Evolutionary conservation across 257 asterid species (phyloP), one percentile per base, ranked within the genome.

Genomic region (Solanum medicagineum): DNA sequence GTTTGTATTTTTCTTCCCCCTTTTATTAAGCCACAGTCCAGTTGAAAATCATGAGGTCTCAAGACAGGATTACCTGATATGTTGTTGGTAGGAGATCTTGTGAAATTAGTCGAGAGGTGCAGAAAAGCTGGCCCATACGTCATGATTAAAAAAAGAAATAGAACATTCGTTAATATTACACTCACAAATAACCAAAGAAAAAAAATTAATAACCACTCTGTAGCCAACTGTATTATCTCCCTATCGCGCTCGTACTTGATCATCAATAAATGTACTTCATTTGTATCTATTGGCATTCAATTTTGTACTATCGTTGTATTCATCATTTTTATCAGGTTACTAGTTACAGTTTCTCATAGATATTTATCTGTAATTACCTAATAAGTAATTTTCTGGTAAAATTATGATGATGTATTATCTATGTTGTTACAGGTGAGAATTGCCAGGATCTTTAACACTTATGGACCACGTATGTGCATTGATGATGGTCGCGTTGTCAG

Each of bases 401-500:
- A 1, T 47, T 49, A 1, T 51, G 47, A 8, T 69, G 53, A 65
- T 36, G 75, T 16, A 32, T 81, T 32, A 32, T 81, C 36, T 36
- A 68, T 53, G 32, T 55, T 45, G 44, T 83, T 63, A 51, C 92
- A 96, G 99, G 98, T 95, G 57, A 91, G 99, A 85, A 96, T 95
- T 85, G 98, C 99, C 44, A 91, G 99, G 93, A 96, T 96, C 85
- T 96, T 96, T 24, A 96, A 96, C 89, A 96, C 99, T 10, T 96
- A 96, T 56, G 99, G 99, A 29, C 99, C 99, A 36, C 94, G 99
- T 54, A 96, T 96, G 99, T 96, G 98, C 87, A 94, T 96, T 77
- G 99, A 96, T 85, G 99, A 96, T 88, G 99, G 99, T 49, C 99
- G 99, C 69, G 99, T 96, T 63, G 99, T 96, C 32, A 96, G 99